A percentile compares a stretch with the other conserved stretches of the same genome.
phyloP scores from a whole-genome alignment of 768 basidiomycete species.

The Clathrus columnatus region DNA sequence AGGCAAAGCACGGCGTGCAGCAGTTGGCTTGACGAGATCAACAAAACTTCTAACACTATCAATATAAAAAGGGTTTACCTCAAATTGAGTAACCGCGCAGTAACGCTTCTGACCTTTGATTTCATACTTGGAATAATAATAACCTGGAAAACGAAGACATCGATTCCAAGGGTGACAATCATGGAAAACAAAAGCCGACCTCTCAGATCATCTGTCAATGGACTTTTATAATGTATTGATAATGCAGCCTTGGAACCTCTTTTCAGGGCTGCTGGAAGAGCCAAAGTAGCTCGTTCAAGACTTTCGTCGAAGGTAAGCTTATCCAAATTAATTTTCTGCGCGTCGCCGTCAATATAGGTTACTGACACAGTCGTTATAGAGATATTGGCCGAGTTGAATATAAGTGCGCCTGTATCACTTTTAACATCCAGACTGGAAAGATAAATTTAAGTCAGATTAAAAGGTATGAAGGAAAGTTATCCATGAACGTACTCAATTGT shows the following conservation, averaged over 20 bases:
- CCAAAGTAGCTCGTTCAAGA: constrained; percentile 57
- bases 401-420: constrained; percentile 49
- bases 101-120: constrained; percentile 53
- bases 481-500: constrained; percentile 49
- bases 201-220: constrained; percentile 63
- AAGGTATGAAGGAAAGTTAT: not conserved
- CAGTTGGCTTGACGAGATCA: constrained; percentile 55
- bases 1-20: constrained; percentile 74
- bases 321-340: constrained; percentile 36
- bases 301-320: constrained; percentile 43
- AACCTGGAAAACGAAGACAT: constrained; percentile 34
- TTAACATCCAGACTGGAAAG: constrained; percentile 50
- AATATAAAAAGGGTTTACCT: constrained; percentile 32
- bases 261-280: constrained; percentile 49
- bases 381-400: constrained; percentile 58
- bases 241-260: constrained; percentile 64
- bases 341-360: constrained; percentile 42
- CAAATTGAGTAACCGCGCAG: constrained; percentile 86
- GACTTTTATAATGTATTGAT: constrained; percentile 56
- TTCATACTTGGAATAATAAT: constrained; percentile 65
- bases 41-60: not conserved
- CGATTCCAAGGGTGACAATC: constrained; percentile 11
- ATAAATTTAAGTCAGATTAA: not conserved
- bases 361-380: constrained; percentile 52
- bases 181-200: constrained; percentile 30